phyloP scores from a whole-genome alignment of 441 rosid genomes.

The Brassica balearica region DNA sequence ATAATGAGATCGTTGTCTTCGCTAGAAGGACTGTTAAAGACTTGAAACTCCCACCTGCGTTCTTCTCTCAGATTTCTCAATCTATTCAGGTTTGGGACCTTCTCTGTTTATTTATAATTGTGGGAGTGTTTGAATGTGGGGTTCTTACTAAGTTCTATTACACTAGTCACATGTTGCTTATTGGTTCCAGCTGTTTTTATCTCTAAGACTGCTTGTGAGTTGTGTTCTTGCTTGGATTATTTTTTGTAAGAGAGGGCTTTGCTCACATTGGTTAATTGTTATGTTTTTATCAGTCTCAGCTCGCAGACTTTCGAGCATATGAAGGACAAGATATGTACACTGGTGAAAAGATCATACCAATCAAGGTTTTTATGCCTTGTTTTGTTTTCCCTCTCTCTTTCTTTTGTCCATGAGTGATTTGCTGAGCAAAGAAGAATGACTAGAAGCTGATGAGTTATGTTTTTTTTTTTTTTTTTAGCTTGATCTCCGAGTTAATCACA shows the following conservation, averaged over 20 bases:
- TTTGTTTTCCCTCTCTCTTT: not conserved
- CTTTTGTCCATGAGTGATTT: not conserved
- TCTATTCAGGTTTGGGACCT: slow-evolving; percentile 70
- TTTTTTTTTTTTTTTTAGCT: slow-evolving; percentile 57
- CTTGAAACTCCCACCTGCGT: slow-evolving; percentile 88
- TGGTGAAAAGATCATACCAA: slow-evolving; percentile 90
- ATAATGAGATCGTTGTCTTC: slow-evolving; percentile 78
- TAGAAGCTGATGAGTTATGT: slow-evolving; percentile 17
- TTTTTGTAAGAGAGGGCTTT: not conserved
- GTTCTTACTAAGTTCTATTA: not conserved
- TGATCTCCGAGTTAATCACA: slow-evolving; percentile 90
- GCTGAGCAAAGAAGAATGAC: not conserved
- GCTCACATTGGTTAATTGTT: slow-evolving; percentile 24
- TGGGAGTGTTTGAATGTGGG: not conserved
- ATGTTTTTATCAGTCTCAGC: slow-evolving; percentile 62
- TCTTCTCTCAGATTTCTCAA: slow-evolving; percentile 76
- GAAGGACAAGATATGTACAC: slow-evolving; percentile 94
- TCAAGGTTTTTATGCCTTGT: slow-evolving; percentile 61
- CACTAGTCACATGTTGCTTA: not conserved
- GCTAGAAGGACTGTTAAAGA: slow-evolving; percentile 89
- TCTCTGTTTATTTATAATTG: not conserved
- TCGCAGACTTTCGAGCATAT: slow-evolving; percentile 77
- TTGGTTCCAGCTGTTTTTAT: not conserved
- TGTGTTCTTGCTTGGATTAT: not conserved
- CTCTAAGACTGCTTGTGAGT: slow-evolving; percentile 25